These are phyloP conservation scores for Candida golubevii DNA, from an alignment of 805 yeast species.

Conservation along the genomic window DNA sequence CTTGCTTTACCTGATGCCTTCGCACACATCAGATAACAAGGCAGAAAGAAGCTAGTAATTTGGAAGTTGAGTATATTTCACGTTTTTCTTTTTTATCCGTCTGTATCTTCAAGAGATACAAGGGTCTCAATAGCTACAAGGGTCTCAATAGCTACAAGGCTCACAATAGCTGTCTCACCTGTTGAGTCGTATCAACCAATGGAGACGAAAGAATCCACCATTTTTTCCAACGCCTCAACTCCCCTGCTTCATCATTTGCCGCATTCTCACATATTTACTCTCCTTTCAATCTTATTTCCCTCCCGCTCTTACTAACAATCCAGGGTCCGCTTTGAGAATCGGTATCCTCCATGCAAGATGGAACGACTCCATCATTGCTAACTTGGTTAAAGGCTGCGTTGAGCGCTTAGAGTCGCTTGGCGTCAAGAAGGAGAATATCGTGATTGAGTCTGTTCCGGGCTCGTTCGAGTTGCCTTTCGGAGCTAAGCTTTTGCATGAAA, in stretches of 20 bases:
- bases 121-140: too few relatives aligned
- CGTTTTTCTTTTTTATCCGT: too few relatives aligned
- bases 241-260: background rate
- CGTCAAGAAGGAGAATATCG: constrained; percentile 71
- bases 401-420: constrained; percentile 56
- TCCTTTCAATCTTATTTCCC: background rate
- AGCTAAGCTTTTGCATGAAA: constrained; percentile 48
- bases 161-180: too few relatives aligned
- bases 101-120: too few relatives aligned
- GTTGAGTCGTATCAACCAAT: too few relatives aligned
- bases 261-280: background rate
- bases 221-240: too few relatives aligned
- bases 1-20: too few relatives aligned
- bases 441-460: constrained; percentile 88
- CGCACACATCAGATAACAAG: too few relatives aligned
- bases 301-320: constrained; percentile 3
- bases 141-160: too few relatives aligned
- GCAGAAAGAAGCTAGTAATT: too few relatives aligned
- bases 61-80: too few relatives aligned
- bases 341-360: constrained; percentile 96
- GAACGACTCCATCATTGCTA: constrained; percentile 75
- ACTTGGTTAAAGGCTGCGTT: constrained; percentile 75
- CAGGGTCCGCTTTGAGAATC: constrained; percentile 55
- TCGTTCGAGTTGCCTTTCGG: constrained; percentile 92
- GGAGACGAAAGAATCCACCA: too few relatives aligned